These are phyloP conservation scores for Drechslerella dactyloides DNA, from an alignment of 2,329 filamentous ascomycete genomes.

Conservation along the genomic window DNA sequence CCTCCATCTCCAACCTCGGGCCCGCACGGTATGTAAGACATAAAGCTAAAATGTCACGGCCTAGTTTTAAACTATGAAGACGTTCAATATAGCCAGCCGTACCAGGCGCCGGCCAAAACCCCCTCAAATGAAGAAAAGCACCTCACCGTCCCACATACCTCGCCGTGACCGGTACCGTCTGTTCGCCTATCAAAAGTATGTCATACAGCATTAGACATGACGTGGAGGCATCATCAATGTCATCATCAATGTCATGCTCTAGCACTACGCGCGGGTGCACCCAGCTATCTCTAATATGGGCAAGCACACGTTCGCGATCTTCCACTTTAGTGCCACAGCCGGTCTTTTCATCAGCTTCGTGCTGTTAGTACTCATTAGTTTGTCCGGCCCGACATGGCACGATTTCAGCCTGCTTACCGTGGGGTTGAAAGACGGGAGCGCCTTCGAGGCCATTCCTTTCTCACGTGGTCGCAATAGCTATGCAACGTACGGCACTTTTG, in stretches of 20 bases:
- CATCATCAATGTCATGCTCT: neutral
- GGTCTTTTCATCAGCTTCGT: constrained; percentile 14
- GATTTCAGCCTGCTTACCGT: constrained; percentile 33
- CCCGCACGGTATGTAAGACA: too few species aligned
- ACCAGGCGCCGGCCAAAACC: too few species aligned
- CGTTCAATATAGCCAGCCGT: too few species aligned
- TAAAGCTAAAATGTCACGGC: constrained; percentile 8
- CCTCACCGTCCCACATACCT: neutral
- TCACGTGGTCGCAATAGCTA: constrained; percentile 42
- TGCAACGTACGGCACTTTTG: constrained; percentile 39
- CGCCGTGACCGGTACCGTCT: too few species aligned
- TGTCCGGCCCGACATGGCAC: constrained; percentile 43
- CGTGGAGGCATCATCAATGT: neutral
- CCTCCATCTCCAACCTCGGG: neutral
- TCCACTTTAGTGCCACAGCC: constrained; percentile 31
- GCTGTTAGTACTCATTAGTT: constrained; percentile 21
- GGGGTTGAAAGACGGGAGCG: constrained; percentile 27
- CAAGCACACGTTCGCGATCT: constrained; percentile 26
- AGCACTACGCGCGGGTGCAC: neutral
- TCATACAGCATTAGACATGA: neutral
- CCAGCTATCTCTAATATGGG: constrained; percentile 10
- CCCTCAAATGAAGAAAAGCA: constrained; percentile 1
- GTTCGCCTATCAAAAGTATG: too few species aligned
- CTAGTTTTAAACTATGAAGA: neutral
- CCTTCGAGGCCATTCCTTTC: constrained; percentile 31